These are phyloP conservation scores for Limnanthes douglasii DNA, from an alignment of 345 rosid genomes.

Conservation along the genomic window DNA sequence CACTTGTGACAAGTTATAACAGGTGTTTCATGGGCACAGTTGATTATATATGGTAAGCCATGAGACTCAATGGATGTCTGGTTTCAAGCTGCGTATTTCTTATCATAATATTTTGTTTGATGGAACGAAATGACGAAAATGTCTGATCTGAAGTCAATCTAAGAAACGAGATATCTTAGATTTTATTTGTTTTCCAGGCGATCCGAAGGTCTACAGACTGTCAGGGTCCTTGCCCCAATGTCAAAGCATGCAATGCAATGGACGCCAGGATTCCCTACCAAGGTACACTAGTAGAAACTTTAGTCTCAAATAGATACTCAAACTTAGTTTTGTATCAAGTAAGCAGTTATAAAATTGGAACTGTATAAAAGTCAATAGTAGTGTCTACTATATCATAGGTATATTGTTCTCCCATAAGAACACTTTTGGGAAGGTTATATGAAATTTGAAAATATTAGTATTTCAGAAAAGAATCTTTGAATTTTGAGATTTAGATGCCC, in stretches of 20 bases:
- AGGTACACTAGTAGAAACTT: conserved; percentile 22
- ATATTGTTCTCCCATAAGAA: too few relatives aligned
- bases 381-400: too few relatives aligned
- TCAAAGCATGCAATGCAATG: conserved; percentile 80
- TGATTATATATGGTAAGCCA: conserved; percentile 75
- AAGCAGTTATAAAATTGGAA: background rate
- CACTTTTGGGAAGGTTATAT: background rate
- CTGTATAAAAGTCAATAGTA: too few relatives aligned
- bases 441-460: too few relatives aligned
- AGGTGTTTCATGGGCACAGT: conserved; percentile 89
- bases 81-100: too few relatives aligned
- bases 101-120: too few relatives aligned
- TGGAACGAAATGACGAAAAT: too few relatives aligned
- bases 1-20: conserved; percentile 76
- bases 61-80: too few relatives aligned
- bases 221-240: conserved; percentile 80
- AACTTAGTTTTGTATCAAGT: background rate
- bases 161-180: conserved; percentile 1
- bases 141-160: too few relatives aligned
- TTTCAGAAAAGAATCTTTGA: too few relatives aligned
- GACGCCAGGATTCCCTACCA: conserved; percentile 90
- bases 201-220: conserved; percentile 80
- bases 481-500: too few relatives aligned
- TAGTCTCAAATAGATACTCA: background rate
- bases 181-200: conserved; percentile 30